phyloP scores from a whole-genome alignment of 2,329 filamentous ascomycete genomes.

The Penicillium janthinellum region DNA sequence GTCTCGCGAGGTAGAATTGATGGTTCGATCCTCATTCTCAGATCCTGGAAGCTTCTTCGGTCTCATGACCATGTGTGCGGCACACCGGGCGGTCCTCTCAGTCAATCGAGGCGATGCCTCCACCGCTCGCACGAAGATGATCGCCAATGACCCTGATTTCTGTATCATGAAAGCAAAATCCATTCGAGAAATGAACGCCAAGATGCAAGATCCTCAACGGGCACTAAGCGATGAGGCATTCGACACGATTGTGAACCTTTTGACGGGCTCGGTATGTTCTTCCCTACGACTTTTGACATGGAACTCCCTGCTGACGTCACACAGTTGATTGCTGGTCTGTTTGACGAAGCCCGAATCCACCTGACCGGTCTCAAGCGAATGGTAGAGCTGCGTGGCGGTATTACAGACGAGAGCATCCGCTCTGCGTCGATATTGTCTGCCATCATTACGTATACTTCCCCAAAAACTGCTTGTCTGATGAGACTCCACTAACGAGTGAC shows the following conservation, averaged over 20 bases:
- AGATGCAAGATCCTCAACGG: conserved; percentile 31
- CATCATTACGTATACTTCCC: conserved; percentile 32
- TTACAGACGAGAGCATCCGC: conserved; percentile 29
- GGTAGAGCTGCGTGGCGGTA: conserved; percentile 42
- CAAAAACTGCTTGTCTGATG: background rate
- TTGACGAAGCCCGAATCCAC: conserved; percentile 43
- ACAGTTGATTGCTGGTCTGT: conserved; percentile 41
- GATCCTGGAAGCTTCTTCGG: conserved; percentile 43
- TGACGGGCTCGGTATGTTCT: conserved; percentile 38
- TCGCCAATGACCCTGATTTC: conserved; percentile 39
- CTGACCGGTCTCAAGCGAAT: conserved; percentile 41
- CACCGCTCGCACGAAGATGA: conserved; percentile 18
- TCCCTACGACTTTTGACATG: background rate
- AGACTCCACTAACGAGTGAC: conserved; percentile 5
- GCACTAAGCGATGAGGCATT: conserved; percentile 38
- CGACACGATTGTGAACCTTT: conserved; percentile 42
- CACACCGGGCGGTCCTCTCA: conserved; percentile 40
- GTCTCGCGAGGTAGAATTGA: conserved; percentile 31
- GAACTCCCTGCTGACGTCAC: conserved; percentile 13
- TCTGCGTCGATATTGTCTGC: conserved; percentile 29
- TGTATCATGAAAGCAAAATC: conserved; percentile 43
- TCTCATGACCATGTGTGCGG: conserved; percentile 43
- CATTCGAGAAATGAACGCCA: conserved; percentile 37
- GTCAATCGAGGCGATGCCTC: conserved; percentile 28
- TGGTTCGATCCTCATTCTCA: conserved; percentile 37